phyloP scores from a whole-genome alignment of 2,329 filamentous ascomycete species.

The Cephalotrichum gorgonifer region DNA sequence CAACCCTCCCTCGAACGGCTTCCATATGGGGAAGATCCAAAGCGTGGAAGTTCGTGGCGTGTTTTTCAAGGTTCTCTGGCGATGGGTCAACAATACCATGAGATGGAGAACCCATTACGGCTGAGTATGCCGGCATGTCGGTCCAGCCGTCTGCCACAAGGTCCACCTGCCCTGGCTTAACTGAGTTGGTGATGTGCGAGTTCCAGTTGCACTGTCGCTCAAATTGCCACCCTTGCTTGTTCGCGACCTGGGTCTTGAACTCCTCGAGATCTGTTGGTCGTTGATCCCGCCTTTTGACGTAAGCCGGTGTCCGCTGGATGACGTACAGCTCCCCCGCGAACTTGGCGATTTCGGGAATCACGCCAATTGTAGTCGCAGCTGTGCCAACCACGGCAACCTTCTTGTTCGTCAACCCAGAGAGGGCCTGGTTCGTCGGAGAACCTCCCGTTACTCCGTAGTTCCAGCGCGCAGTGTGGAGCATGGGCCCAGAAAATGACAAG shows the following conservation, averaged over 20 bases:
- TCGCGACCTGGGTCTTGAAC: conserved; percentile 24
- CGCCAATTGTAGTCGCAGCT: conserved; percentile 36
- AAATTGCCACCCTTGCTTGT: not conserved
- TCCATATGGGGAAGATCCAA: too few relatives aligned
- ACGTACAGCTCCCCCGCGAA: conserved; percentile 40
- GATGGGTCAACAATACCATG: too few relatives aligned
- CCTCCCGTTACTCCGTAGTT: conserved; percentile 32
- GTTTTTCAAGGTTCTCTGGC: too few relatives aligned
- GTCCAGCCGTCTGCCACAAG: conserved; percentile 41
- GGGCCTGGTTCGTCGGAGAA: conserved; percentile 22
- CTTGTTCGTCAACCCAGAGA: conserved; percentile 35
- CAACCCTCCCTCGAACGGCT: conserved; percentile 32
- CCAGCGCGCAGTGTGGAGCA: conserved; percentile 37
- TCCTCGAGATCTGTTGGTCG: conserved; percentile 27
- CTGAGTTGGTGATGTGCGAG: conserved; percentile 29
- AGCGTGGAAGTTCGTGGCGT: too few relatives aligned
- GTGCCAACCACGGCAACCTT: conserved; percentile 38
- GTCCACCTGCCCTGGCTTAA: conserved; percentile 24
- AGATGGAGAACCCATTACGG: conserved; percentile 21
- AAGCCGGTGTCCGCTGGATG: conserved; percentile 42
- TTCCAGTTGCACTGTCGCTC: conserved; percentile 18
- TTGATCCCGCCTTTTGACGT: conserved; percentile 26
- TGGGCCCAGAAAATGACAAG: conserved; percentile 26
- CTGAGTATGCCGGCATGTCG: conserved; percentile 23
- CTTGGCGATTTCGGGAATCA: conserved; percentile 32